These are phyloP conservation scores for Thielaviopsis euricoi DNA, from an alignment of 2,329 filamentous ascomycete genomes.

Conservation along the genomic window DNA sequence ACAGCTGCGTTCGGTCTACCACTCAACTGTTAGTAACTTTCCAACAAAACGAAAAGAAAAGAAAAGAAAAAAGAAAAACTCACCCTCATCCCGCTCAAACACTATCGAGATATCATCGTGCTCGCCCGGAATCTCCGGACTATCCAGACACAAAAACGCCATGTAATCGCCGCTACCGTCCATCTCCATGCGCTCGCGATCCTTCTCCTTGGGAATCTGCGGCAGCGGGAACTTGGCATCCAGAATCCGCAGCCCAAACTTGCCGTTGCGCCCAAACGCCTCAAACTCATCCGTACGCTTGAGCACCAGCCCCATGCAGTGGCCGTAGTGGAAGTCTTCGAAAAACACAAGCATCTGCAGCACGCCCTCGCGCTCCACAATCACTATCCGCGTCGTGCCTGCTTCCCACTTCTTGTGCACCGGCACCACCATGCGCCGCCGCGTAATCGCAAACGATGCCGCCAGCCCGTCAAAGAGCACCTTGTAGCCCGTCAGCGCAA, in stretches of 20 bases:
- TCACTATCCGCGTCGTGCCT: constrained; percentile 59
- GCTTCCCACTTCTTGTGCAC: constrained; percentile 94
- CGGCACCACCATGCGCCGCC: constrained; percentile 74
- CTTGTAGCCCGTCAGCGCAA: constrained; percentile 61
- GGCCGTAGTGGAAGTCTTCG: constrained; percentile 70
- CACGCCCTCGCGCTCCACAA: constrained; percentile 60
- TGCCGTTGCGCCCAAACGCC: constrained; percentile 43
- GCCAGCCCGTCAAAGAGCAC: constrained; percentile 62
- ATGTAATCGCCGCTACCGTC: constrained; percentile 31
- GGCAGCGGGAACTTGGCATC: constrained; percentile 86
- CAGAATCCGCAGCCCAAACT: constrained; percentile 60
- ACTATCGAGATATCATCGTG: constrained; percentile 79
- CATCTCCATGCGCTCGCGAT: constrained; percentile 22
- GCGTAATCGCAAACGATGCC: constrained; percentile 61
- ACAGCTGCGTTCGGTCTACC: constrained; percentile 37
- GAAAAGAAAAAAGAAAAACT: constrained; percentile 20
- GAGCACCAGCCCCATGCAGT: constrained; percentile 76
- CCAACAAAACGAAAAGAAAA: too few relatives aligned
- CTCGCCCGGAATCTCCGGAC: constrained; percentile 77
- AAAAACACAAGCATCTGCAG: constrained; percentile 75
- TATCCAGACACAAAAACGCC: constrained; percentile 69
- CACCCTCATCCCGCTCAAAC: constrained; percentile 66
- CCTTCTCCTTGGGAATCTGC: constrained; percentile 35
- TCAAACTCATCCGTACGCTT: constrained; percentile 77
- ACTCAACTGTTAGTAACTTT: neutral